These are phyloP conservation scores for Cutaneotrichosporon cutaneum DNA, from an alignment of 1,284 basidiomycete genomes.

Conservation along the genomic window DNA sequence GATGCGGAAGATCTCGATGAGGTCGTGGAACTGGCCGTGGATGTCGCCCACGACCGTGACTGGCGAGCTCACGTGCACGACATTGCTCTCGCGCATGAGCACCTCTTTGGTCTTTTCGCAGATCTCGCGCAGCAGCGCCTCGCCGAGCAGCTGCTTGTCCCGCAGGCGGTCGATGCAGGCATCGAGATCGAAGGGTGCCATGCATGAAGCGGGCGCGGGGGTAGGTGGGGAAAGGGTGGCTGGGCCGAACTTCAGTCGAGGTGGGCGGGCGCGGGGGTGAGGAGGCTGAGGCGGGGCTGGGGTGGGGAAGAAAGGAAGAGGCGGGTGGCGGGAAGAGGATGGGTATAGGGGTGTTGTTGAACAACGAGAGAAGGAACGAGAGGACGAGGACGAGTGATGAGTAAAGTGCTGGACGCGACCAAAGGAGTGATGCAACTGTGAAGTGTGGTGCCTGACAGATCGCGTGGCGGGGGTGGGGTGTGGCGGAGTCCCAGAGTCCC, in stretches of 20 bases:
- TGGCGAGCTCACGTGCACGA: slow-evolving; percentile 95
- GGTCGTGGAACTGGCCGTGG: slow-evolving; percentile 97
- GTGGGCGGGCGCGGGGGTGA: too few relatives aligned
- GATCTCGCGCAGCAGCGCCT: slow-evolving; percentile 88
- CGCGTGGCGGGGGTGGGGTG: background rate
- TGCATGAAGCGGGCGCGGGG: slow-evolving; percentile 41
- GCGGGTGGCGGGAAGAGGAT: background rate
- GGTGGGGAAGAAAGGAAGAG: too few relatives aligned
- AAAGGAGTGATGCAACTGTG: background rate
- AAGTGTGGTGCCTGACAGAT: background rate
- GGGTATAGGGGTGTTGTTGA: background rate
- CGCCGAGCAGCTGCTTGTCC: slow-evolving; percentile 87
- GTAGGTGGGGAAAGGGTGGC: slow-evolving; percentile 1
- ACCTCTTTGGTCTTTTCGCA: slow-evolving; percentile 99
- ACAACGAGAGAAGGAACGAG: background rate
- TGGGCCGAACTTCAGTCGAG: background rate
- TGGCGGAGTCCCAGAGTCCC: background rate
- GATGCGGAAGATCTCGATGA: slow-evolving; percentile 98
- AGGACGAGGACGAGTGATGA: background rate
- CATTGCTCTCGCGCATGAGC: slow-evolving; percentile 97
- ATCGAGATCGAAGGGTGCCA: slow-evolving; percentile 93
- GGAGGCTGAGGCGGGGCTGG: too few relatives aligned
- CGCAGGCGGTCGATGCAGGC: slow-evolving; percentile 88
- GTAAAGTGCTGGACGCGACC: background rate
- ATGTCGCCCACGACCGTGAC: slow-evolving; percentile 99